Evolutionary conservation across 129 eudicot genomes (phyloP), one percentile per base, ranked within the genome.

Genomic region (Lonicera japonica): DNA sequence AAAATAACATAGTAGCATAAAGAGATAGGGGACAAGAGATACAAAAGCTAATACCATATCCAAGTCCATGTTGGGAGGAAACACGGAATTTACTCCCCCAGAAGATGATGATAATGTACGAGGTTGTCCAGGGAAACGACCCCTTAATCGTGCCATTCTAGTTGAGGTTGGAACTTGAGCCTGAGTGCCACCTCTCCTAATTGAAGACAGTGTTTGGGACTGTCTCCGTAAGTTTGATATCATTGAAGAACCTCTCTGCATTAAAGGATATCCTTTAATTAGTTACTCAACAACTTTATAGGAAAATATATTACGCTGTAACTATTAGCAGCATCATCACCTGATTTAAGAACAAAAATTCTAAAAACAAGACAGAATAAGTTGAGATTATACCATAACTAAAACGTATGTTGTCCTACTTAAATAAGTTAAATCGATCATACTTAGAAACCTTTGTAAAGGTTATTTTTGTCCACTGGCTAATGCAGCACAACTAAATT

Each of bases 51-150:
- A 36, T 87, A 92, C 98, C 96, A 74, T 80, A 55, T 92, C 91
- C 23, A 85, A 66, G 82, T 85, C 95, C 96, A 92, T 82, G 69
- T 76, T 71, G 20, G 88, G 64, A 63, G 91, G 98, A 71, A 92
- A 92, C 24, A 84, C 6, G 21, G 94, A 61, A 75, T 63, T 61
- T 65, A 82, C 66, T 66, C 61, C 56, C 54, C 60, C 29, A 17
- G 86, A 80, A 45, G 81, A 71, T 76, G 85, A 80, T 54, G 81
- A 71, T 76, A 83, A 1, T 7, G 90, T 56, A 21, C 84, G 90
- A 18, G 90, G 64, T 39, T 75, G 85, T 47, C 96, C 94, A 8
- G 90, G 90, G 40, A 89, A 82, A 47, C 85, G 89, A 64, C 67
- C 79, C 70, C 96, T 84, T 53, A 64, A 50, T 61, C 91, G 78